Percentiles rank a stretch among this genome's conserved stretches.
Evolutionary conservation across 495 filamentous ascomycete species (phyloP).

Genomic region (Cenococcum geophilum): DNA sequence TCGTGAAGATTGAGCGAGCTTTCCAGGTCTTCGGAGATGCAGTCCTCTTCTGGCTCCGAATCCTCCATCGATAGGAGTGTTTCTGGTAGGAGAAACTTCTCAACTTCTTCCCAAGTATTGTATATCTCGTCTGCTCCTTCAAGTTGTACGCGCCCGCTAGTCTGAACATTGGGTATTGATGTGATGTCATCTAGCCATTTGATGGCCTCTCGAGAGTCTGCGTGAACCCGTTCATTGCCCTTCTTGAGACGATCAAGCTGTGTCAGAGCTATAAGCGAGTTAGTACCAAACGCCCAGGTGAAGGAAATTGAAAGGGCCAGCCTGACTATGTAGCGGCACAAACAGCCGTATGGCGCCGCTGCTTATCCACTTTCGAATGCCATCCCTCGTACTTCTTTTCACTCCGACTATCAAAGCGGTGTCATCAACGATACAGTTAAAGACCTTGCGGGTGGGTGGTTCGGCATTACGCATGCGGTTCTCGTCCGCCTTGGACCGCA

Average conservation of each 20-base stretch:
- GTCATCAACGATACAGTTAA: slow-evolving; percentile 71
- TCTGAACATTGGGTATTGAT: slow-evolving; percentile 44
- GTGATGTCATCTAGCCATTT: slow-evolving; percentile 61
- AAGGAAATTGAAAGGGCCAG: background rate
- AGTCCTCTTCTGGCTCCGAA: slow-evolving; percentile 46
- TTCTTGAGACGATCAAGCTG: slow-evolving; percentile 51
- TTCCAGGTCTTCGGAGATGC: slow-evolving; percentile 48
- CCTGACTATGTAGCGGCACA: slow-evolving; percentile 60
- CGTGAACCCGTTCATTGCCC: slow-evolving; percentile 49
- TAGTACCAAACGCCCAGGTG: background rate
- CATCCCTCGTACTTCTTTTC: slow-evolving; percentile 47
- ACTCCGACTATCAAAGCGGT: slow-evolving; percentile 64
- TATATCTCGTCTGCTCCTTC: slow-evolving; percentile 52
- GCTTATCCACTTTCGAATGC: slow-evolving; percentile 61
- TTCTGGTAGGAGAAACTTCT: slow-evolving; percentile 49
- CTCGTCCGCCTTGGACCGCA: slow-evolving; percentile 24
- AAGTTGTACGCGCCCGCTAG: slow-evolving; percentile 24
- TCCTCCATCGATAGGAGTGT: slow-evolving; percentile 37
- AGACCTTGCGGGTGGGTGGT: slow-evolving; percentile 51
- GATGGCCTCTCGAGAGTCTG: slow-evolving; percentile 59
- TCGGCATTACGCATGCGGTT: slow-evolving; percentile 19
- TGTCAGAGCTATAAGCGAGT: slow-evolving; percentile 46
- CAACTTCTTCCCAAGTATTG: slow-evolving; percentile 55
- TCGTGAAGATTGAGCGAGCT: slow-evolving; percentile 51
- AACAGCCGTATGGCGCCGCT: slow-evolving; percentile 59